A percentile compares a stretch with the other conserved stretches of the same genome.
phyloP scores from a whole-genome alignment of 1,139 yeast genomes.

The Saccharomyces hybrid region DNA sequence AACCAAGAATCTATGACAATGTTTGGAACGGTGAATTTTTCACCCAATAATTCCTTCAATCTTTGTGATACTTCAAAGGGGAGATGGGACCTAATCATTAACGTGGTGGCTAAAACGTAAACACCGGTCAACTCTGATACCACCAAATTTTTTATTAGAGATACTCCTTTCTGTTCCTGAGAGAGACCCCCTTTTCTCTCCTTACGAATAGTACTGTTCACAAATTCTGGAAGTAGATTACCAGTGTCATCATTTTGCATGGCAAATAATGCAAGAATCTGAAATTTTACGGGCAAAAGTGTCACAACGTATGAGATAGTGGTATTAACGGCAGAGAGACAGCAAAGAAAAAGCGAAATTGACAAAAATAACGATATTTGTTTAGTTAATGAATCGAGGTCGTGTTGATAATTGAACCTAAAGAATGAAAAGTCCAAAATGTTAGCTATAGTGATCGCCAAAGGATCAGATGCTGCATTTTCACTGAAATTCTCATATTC shows the following conservation, averaged over 20 bases:
- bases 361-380: slow-evolving; percentile 60
- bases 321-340: slow-evolving; percentile 53
- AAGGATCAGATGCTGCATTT: slow-evolving; percentile 40
- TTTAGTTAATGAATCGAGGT: slow-evolving; percentile 50
- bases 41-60: slow-evolving; percentile 29
- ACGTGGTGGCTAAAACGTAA: slow-evolving; percentile 72
- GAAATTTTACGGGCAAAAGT: slow-evolving; percentile 28
- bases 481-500: slow-evolving; percentile 10
- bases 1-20: slow-evolving; percentile 71
- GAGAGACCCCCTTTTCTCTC: not conserved
- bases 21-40: slow-evolving; percentile 34
- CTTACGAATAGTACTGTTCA: slow-evolving; percentile 5
- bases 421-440: slow-evolving; percentile 31
- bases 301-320: slow-evolving; percentile 39
- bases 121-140: slow-evolving; percentile 69
- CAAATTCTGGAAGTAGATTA: slow-evolving; percentile 17
- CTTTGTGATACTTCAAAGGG: slow-evolving; percentile 49
- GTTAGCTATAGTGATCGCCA: slow-evolving; percentile 60
- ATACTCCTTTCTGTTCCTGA: slow-evolving; percentile 14
- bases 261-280: slow-evolving; percentile 25
- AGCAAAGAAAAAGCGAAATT: slow-evolving; percentile 57
- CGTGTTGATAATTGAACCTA: slow-evolving; percentile 33
- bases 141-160: slow-evolving; percentile 40
- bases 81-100: slow-evolving; percentile 66
- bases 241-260: slow-evolving; percentile 15